Percentiles rank a stretch among this genome's conserved stretches.
These are phyloP conservation scores for Microdochium bolleyi DNA, from an alignment of 2,329 filamentous ascomycete genomes.

Conservation along the genomic window DNA sequence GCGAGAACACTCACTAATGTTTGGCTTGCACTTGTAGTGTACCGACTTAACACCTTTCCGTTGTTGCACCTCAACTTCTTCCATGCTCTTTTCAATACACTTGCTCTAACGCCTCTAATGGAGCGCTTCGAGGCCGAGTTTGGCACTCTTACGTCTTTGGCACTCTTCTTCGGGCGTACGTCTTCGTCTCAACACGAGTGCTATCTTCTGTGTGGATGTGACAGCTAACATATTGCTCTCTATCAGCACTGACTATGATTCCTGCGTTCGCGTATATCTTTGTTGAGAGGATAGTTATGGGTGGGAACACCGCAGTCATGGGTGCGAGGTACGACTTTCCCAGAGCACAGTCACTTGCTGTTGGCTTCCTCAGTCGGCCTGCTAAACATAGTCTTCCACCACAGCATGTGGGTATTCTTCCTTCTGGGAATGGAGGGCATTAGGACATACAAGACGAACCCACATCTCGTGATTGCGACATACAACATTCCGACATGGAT, in stretches of 20 bases:
- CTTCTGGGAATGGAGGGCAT: slow-evolving; percentile 79
- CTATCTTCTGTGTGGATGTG: not conserved
- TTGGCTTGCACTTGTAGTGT: slow-evolving; percentile 48
- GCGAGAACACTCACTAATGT: not conserved
- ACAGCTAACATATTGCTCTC: slow-evolving; percentile 9
- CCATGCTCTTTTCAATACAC: slow-evolving; percentile 70
- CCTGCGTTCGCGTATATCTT: slow-evolving; percentile 77
- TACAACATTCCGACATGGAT: slow-evolving; percentile 84
- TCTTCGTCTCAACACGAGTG: slow-evolving; percentile 11
- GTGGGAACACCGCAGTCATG: slow-evolving; percentile 64
- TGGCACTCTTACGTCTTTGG: slow-evolving; percentile 80
- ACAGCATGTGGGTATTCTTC: slow-evolving; percentile 86
- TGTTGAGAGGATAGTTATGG: slow-evolving; percentile 66
- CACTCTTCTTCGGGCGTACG: slow-evolving; percentile 87
- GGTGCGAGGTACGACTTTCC: slow-evolving; percentile 63
- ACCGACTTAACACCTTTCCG: slow-evolving; percentile 87
- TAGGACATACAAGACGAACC: slow-evolving; percentile 75
- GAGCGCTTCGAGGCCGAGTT: slow-evolving; percentile 91
- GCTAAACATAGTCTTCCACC: slow-evolving; percentile 1
- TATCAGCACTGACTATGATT: slow-evolving; percentile 66
- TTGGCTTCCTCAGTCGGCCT: not conserved
- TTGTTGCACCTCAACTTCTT: slow-evolving; percentile 76
- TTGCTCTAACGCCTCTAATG: slow-evolving; percentile 78
- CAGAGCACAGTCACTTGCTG: not conserved
- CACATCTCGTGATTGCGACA: slow-evolving; percentile 58